phyloP scores from a whole-genome alignment of 2,329 filamentous ascomycete genomes.

The Escovopsis sp. region DNA sequence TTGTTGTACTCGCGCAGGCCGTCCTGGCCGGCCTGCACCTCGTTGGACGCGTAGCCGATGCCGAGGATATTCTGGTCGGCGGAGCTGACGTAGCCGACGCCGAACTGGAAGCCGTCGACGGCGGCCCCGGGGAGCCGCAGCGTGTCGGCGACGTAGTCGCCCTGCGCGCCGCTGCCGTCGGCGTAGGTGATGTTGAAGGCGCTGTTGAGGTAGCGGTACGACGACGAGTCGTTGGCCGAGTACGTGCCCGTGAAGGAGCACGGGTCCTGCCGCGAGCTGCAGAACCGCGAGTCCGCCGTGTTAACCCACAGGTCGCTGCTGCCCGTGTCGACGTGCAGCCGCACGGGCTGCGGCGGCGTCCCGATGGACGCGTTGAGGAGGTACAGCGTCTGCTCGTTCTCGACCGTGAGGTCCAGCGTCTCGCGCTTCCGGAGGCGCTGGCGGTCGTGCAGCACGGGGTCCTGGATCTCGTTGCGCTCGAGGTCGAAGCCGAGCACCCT shows the following conservation, averaged over 20 bases:
- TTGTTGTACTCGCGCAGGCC: conserved; percentile 47
- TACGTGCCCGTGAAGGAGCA: conserved; percentile 55
- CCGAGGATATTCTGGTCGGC: conserved; percentile 63
- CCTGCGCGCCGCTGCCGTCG: conserved; percentile 61
- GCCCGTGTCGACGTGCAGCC: conserved; percentile 51
- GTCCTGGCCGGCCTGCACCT: conserved; percentile 52
- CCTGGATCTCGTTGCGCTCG: conserved; percentile 19
- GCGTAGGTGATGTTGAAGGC: conserved; percentile 81
- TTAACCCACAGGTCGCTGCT: conserved; percentile 63
- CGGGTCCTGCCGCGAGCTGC: conserved; percentile 29
- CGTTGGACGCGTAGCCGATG: conserved; percentile 68
- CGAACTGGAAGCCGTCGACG: conserved; percentile 50
- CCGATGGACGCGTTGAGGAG: conserved; percentile 48
- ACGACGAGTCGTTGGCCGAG: conserved; percentile 54
- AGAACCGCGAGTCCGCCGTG: conserved; percentile 44
- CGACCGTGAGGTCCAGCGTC: conserved; percentile 30
- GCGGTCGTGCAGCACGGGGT: conserved; percentile 30
- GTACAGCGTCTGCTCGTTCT: conserved; percentile 50
- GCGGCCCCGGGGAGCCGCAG: conserved; percentile 42
- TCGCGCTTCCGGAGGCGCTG: conserved; percentile 27
- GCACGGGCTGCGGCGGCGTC: conserved; percentile 42
- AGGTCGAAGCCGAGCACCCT: conserved; percentile 33
- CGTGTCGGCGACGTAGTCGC: conserved; percentile 69
- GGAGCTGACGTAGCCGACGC: conserved; percentile 50
- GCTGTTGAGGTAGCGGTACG: conserved; percentile 57